These are phyloP conservation scores for Brettanomyces naardenensis DNA, from an alignment of 805 yeast species.

Conservation along the genomic window DNA sequence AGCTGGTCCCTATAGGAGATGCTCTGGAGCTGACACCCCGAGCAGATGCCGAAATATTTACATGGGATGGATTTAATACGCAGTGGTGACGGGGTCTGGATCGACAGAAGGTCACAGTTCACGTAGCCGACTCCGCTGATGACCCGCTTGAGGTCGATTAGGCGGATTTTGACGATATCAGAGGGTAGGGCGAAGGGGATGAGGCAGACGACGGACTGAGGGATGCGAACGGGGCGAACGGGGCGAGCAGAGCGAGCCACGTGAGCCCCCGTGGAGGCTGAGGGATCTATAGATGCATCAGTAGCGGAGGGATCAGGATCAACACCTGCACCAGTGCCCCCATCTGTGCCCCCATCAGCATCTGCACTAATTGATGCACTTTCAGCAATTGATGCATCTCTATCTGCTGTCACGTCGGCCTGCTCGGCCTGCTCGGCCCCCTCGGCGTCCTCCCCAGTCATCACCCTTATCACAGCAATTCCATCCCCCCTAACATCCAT, in stretches of 20 bases:
- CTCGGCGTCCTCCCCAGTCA: background rate
- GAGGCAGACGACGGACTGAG: slow-evolving; percentile 41
- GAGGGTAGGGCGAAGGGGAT: slow-evolving; percentile 90
- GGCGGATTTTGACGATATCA: slow-evolving; percentile 60
- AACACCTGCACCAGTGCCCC: no score
- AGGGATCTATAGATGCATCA: slow-evolving; percentile 7
- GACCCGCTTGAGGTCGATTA: slow-evolving; percentile 41
- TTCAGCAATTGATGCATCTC: no score
- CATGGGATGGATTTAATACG: slow-evolving; percentile 47
- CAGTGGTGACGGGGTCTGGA: slow-evolving; percentile 40
- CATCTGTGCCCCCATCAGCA: no score
- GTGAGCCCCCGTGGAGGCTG: slow-evolving; percentile 8
- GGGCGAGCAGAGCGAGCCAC: no score
- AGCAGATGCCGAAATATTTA: slow-evolving; percentile 83
- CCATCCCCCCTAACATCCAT: slow-evolving; percentile 86
- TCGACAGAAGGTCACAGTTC: slow-evolving; percentile 61
- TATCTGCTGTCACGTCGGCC: no score
- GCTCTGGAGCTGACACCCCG: slow-evolving; percentile 92
- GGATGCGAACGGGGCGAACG: no score
- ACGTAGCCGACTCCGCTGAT: slow-evolving; percentile 63
- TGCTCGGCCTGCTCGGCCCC: background rate
- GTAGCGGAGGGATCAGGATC: no score
- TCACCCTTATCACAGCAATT: slow-evolving; percentile 46
- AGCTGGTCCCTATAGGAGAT: slow-evolving; percentile 69
- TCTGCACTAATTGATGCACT: no score